These are phyloP conservation scores for Chenopodium album DNA, from an alignment of 148 eudicot genomes.

Conservation along the genomic window DNA sequence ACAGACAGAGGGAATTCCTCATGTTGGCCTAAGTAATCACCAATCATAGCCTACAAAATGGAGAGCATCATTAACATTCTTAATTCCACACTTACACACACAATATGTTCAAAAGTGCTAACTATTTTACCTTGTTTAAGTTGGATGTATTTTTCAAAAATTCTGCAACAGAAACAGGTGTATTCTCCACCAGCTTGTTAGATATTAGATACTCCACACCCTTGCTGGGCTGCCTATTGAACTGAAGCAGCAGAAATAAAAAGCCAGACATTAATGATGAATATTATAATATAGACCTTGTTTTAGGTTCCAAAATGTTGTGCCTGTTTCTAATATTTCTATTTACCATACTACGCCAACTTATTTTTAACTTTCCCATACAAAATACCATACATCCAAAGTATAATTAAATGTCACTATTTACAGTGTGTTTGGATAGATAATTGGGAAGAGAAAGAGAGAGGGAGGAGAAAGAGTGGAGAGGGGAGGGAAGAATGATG, in stretches of 20 bases:
- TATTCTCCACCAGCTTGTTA: conserved; percentile 80
- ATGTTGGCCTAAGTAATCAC: conserved; percentile 97
- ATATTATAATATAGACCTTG: no score
- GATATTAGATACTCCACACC: conserved; percentile 79
- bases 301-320: no score
- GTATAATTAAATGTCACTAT: no score
- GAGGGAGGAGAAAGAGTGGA: no score
- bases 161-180: conserved; percentile 83
- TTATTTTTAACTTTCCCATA: no score
- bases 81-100: not conserved
- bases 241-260: conserved; percentile 42
- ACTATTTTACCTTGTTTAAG: conserved; percentile 68
- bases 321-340: no score
- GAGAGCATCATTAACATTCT: conserved; percentile 9
- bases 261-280: not conserved
- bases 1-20: conserved; percentile 94
- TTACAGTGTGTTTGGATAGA: no score
- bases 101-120: not conserved
- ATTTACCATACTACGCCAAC: no score
- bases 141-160: conserved; percentile 75
- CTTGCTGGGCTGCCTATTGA: conserved; percentile 75
- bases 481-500: no score
- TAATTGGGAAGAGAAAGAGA: no score
- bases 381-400: no score
- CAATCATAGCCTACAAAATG: conserved; percentile 83